Base-by-base conservation (phyloP, 2,329 filamentous ascomycete species). In the Biscogniauxia sp. region DNA sequence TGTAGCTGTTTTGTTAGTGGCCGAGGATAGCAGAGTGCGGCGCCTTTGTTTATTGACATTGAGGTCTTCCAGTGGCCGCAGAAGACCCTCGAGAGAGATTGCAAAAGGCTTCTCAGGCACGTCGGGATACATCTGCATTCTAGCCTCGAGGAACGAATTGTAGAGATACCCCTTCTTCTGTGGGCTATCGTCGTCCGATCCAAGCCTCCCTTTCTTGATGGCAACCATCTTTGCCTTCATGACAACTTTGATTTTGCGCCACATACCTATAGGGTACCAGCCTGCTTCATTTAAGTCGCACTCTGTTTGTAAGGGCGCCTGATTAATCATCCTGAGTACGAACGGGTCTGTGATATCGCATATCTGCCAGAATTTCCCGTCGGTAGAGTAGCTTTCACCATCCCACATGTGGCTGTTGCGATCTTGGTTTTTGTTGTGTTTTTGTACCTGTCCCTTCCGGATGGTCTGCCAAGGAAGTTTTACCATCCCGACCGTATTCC, bases 311-410 rank as follows among this genome's bases (percentile, higher is more conserved):
- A 90, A 76, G 5, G 86, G 80, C 0, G 87, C 80, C 0, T 85
- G 84, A 20, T 87, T 82, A 49, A 97, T 81, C 2, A 97, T 78
- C 11, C 80, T 75, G 0, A 80, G 78, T 1, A 98, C 80, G 1
- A 93, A 72, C 0, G 92, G 91, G 69, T 98, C 94, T 0, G 86
- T 89, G 58, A 98, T 89, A 74, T 99, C 95, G 77, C 93, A 96
- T 25, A 96, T 84, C 79, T 98, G 95, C 90, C 93, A 99, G 55
- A 95, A 88, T 70, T 95, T 95, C 49, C 93, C 93, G 70, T 97
- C 93, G 1, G 85, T 84, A 17, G 86, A 86, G 58, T 94, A 86
- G 1, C 83, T 84, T 61, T 87, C 81, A 53, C 94, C 94, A 63
- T 96, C 92, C 75, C 97, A 98, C 1, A 94, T 79, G 74, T 98